A percentile compares a stretch with the other conserved stretches of the same genome.
phyloP scores from a whole-genome alignment of 2,329 filamentous ascomycete genomes.

The Penicillium italicum region DNA sequence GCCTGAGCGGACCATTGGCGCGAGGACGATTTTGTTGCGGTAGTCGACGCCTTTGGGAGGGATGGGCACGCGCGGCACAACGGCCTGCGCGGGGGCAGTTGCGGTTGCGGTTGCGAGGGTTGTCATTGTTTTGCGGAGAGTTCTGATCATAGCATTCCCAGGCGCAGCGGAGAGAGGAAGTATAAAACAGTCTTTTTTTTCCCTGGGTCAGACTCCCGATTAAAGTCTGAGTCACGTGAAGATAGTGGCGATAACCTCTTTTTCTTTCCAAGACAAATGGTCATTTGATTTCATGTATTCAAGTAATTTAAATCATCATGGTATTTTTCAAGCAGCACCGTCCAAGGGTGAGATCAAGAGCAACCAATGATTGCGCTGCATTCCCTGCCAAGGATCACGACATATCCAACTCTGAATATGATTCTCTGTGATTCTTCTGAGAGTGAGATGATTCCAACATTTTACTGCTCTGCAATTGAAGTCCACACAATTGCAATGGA shows the following conservation, averaged over 20 bases:
- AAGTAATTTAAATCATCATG: not conserved
- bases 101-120: slow-evolving; percentile 28
- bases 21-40: slow-evolving; percentile 86
- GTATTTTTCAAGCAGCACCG: not conserved
- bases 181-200: slow-evolving; percentile 5
- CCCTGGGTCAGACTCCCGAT: slow-evolving; percentile 2
- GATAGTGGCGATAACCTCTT: slow-evolving; percentile 10
- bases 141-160: slow-evolving; percentile 41
- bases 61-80: slow-evolving; percentile 70
- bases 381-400: slow-evolving; percentile 8
- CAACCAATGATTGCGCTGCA: not conserved
- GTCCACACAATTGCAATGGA: not conserved
- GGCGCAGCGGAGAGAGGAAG: not conserved
- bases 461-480: not conserved
- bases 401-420: not conserved
- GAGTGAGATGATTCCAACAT: not conserved
- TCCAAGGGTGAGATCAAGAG: not conserved
- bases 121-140: slow-evolving; percentile 55
- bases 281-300: not conserved
- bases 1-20: slow-evolving; percentile 97
- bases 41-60: slow-evolving; percentile 89
- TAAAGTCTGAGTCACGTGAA: slow-evolving; percentile 9
- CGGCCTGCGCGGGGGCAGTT: slow-evolving; percentile 14
- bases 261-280: not conserved
- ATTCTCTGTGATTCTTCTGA: not conserved